Base-by-base conservation (phyloP, 2,329 filamentous ascomycete species). In the Ophiostoma montium region DNA sequence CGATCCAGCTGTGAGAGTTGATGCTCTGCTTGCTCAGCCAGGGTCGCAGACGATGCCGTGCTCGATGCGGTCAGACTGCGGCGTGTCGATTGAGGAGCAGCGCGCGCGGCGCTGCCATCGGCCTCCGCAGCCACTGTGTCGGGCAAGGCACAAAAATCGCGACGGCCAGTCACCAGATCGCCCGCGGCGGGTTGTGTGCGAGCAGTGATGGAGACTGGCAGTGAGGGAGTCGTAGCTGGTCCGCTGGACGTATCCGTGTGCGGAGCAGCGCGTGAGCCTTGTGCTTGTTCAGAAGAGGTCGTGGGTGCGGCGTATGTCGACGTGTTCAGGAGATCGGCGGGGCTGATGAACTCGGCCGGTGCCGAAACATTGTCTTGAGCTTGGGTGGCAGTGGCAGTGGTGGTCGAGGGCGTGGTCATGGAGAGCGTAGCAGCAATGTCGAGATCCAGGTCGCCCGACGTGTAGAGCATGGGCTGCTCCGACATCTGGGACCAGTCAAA, bases 401-500 rank as follows among this genome's bases (percentile, higher is more conserved):
- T 13, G 15, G 42, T 27, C 30, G 42, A 16, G 13, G 46, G 19
- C 36, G 35, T 27, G 31, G 46, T 42, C 23, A 43, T 35, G 7
- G 45, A 35, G 12, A 53, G 39, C 19, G 52, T 46, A 1, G 50
- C 42, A 1, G 49, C 42, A 27, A 54, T 30, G 16, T 39, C 43
- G 18, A 46, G 43, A 12, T 50, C 49, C 12, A 55, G 35, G 16
- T 50, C 52, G 38, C 51, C 52, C 3, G 52, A 49, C 9, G 23
- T 30, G 36, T 50, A 32, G 2, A 51, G 31, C 11, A 19, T 19
- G 27, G 43, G 46, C 16, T 50, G 35, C 42, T 46, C 46, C 6
- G 49, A 48, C 3, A 31, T 11, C 18, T 47, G 23, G 3, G 38
- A 12, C 54, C 54, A 55, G 46, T 55, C 52, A 11, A 53, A 50